Percentiles rank a stretch among this genome's conserved stretches.
These are phyloP conservation scores for Penicillium sp. DNA, from an alignment of 2,329 filamentous ascomycete species.

Conservation along the genomic window DNA sequence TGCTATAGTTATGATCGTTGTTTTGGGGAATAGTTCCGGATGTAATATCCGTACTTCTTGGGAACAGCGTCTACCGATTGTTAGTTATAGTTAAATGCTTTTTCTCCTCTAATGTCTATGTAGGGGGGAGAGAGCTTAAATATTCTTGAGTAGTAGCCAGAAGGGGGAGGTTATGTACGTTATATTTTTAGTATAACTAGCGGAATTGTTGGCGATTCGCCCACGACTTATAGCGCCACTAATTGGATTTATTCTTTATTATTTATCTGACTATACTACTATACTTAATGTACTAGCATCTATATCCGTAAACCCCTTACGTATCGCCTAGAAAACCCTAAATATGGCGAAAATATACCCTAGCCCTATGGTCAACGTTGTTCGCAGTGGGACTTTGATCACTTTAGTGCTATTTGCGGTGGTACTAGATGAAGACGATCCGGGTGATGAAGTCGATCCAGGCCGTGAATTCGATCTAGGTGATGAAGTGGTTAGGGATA, in stretches of 20 bases:
- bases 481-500: not conserved
- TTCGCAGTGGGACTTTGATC: not conserved
- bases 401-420: not conserved
- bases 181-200: not conserved
- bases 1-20: not conserved
- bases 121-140: not conserved
- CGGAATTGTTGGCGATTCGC: slow-evolving; percentile 7
- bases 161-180: not conserved
- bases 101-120: not conserved
- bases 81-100: not conserved
- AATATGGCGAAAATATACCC: not conserved
- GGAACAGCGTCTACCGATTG: not conserved
- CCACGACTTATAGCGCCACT: slow-evolving; percentile 1
- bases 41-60: not conserved
- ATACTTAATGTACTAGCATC: not conserved
- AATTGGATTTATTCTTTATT: not conserved
- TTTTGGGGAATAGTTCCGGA: not conserved
- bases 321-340: not conserved
- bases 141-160: not conserved
- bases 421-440: not conserved
- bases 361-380: not conserved
- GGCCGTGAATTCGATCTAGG: not conserved
- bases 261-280: not conserved
- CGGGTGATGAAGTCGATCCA: not conserved
- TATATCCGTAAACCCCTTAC: not conserved